Evolutionary conservation across 139 green algal genomes (phyloP).

Genomic region (Ettlia oleoabundans): DNA sequence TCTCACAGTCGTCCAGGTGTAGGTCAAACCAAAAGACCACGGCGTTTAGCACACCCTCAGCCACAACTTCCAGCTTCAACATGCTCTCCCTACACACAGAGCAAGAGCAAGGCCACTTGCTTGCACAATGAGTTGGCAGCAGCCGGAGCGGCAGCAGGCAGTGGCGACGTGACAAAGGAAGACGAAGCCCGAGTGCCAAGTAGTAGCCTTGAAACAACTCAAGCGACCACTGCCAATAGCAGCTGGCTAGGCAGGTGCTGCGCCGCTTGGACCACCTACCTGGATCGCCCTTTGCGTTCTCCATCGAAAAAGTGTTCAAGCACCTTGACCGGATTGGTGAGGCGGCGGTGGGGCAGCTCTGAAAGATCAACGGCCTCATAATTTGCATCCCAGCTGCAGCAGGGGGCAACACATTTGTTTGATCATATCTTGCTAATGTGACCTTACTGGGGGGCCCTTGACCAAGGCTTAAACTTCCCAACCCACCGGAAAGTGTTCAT

Average conservation of each 20-base stretch:
- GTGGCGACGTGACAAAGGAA: background rate
- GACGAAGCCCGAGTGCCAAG: no score
- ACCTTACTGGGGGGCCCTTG: no score
- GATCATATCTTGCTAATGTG: no score
- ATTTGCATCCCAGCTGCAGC: constrained; percentile 59
- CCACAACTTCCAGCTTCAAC: constrained; percentile 62
- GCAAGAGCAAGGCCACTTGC: background rate
- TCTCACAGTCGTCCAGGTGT: constrained; percentile 73
- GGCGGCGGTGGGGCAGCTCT: constrained; percentile 60
- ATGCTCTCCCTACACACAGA: constrained; percentile 56
- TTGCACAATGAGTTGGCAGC: no score
- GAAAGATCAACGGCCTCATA: constrained; percentile 64
- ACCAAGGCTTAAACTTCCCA: background rate
- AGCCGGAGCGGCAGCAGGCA: no score
- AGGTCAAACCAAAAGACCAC: constrained; percentile 87
- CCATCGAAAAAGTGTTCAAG: constrained; percentile 70
- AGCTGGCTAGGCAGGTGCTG: background rate
- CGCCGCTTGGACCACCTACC: background rate
- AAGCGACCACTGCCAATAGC: no score
- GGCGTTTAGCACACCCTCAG: constrained; percentile 71
- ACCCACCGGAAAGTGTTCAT: constrained; percentile 76
- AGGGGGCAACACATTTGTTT: background rate
- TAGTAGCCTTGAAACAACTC: no score
- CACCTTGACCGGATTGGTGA: constrained; percentile 70
- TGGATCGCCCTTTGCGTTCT: constrained; percentile 38